phyloP scores from a whole-genome alignment of 2,329 filamentous ascomycete species.

The Colletotrichum sidae region DNA sequence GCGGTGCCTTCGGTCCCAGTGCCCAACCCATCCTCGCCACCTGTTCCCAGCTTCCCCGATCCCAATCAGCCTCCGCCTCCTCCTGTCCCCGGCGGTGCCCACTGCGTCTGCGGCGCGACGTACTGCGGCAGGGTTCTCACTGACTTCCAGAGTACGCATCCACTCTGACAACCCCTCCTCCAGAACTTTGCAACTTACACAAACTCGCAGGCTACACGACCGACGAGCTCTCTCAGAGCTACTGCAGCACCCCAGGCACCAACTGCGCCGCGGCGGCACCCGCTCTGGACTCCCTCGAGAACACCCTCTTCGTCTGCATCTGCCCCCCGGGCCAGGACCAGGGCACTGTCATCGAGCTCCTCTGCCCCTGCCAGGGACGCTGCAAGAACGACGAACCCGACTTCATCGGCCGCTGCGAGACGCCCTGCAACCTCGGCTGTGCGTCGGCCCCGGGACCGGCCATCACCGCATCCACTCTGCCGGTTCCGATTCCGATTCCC shows the following conservation, averaged over 20 bases:
- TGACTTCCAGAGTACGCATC: constrained; percentile 35
- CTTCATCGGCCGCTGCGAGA: constrained; percentile 53
- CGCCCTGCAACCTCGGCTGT: constrained; percentile 51
- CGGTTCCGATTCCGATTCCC: constrained; percentile 4
- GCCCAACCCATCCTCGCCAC: constrained; percentile 3
- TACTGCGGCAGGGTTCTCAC: constrained; percentile 54
- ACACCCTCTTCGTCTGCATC: constrained; percentile 53
- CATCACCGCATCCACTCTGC: background rate
- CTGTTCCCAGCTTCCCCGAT: constrained; percentile 25
- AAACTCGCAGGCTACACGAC: constrained; percentile 29
- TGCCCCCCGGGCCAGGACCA: constrained; percentile 48
- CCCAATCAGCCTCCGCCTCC: constrained; percentile 25
- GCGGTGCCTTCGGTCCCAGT: background rate
- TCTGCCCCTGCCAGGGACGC: constrained; percentile 51
- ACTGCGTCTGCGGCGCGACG: constrained; percentile 56
- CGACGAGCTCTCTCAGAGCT: constrained; percentile 48
- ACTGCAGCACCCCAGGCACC: constrained; percentile 52
- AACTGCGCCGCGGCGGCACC: constrained; percentile 47
- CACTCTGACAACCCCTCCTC: background rate
- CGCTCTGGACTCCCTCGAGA: constrained; percentile 42
- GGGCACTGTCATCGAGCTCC: constrained; percentile 50
- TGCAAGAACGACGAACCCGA: constrained; percentile 54
- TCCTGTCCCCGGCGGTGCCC: constrained; percentile 41
- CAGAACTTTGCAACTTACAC: background rate
- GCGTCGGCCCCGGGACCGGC: background rate